Conservation (phyloP, 371 early-diverging fungal species). For the Mortierella sp. region DNA sequence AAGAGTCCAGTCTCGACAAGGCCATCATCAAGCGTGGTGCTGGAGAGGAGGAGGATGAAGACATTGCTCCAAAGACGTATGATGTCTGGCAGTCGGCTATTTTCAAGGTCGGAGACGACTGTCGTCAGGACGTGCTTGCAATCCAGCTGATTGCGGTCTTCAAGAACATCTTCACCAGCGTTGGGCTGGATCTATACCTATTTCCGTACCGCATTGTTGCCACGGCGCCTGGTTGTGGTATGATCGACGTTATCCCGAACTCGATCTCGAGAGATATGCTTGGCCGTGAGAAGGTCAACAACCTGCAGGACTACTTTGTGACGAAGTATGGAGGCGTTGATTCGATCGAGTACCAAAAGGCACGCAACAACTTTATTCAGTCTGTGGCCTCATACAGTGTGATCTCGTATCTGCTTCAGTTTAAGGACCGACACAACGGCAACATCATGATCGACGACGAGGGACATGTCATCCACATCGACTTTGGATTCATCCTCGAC, state of each 20-base stretch:
- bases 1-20: conserved; percentile 63
- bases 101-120: conserved; percentile 99
- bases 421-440: conserved; percentile 99
- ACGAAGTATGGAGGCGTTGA: conserved; percentile 96
- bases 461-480: conserved; percentile 99
- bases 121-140: conserved; percentile 99
- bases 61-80: conserved; percentile 40
- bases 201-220: conserved; percentile 99
- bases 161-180: conserved; percentile 94
- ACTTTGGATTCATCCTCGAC: conserved; percentile 99
- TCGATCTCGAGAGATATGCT: conserved; percentile 98
- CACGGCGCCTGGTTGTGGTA: conserved; percentile 97
- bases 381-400: conserved; percentile 98
- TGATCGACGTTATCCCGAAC: conserved; percentile 99
- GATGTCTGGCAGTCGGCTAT: conserved; percentile 89
- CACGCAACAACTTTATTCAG: conserved; percentile 95
- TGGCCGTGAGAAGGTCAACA: conserved; percentile 98
- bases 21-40: conserved; percentile 58
- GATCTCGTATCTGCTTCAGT: conserved; percentile 94
- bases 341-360: conserved; percentile 91
- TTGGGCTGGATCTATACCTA: conserved; percentile 95
- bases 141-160: conserved; percentile 98
- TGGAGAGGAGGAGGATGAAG: conserved; percentile 54
- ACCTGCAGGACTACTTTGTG: conserved; percentile 94
- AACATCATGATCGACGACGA: conserved; percentile 99